phyloP scores from a whole-genome alignment of 129 eudicot genomes.

The Centella asiatica region DNA sequence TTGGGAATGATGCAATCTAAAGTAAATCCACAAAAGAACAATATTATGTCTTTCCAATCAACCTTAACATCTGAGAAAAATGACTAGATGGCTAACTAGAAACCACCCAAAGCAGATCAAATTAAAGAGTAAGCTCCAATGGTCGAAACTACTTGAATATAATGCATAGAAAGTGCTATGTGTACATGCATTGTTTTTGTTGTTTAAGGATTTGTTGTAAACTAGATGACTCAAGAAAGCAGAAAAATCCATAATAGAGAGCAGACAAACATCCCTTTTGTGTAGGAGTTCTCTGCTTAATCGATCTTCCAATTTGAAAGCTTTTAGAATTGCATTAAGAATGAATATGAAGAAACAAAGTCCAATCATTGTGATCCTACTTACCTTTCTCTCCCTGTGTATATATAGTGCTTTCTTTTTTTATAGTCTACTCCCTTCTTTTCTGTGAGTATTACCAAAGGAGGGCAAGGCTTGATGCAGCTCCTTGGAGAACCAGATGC shows the following conservation, averaged over 20 bases:
- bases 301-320: background rate
- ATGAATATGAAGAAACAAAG: background rate
- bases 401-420: no score
- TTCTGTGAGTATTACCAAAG: constrained; percentile 14
- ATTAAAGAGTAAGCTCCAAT: background rate
- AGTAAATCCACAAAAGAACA: no score
- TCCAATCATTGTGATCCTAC: no score
- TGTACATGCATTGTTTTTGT: background rate
- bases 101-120: background rate
- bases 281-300: background rate
- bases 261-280: background rate
- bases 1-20: constrained; percentile 1
- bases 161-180: background rate
- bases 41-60: background rate
- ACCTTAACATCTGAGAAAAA: background rate
- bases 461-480: constrained; percentile 3
- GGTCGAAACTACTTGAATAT: no score
- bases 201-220: background rate
- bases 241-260: background rate
- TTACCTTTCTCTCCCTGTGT: background rate
- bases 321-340: background rate
- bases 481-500: constrained; percentile 23
- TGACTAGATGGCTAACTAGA: constrained; percentile 9
- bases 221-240: background rate
- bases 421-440: no score